Base-by-base conservation (phyloP, 2,329 filamentous ascomycete species). In the Monosporascus sp. region DNA sequence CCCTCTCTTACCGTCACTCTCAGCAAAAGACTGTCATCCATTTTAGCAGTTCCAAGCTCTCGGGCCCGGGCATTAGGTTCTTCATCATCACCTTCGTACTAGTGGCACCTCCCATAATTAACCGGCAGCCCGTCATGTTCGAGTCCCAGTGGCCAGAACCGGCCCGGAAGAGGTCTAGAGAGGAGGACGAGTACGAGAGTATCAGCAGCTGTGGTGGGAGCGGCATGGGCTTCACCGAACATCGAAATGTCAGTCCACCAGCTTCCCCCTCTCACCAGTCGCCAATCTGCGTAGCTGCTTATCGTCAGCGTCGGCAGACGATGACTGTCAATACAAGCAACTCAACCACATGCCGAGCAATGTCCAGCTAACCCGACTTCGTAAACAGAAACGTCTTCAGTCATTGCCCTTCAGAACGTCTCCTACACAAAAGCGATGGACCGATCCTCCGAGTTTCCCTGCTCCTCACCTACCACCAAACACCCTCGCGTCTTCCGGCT, bases 331-430 rank as follows among this genome's bases (percentile, higher is more conserved):
- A 20, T 43, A 20, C 9, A 43, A 20, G 17, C 18, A 43, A 20
- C 18, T 14, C 39, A 20, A 43, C 52, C 22, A 39, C 54, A 25
- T 37, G 15, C 44, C 49, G 27, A 38, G 35, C 22, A 35, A 20
- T 39, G 18, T 50, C 47, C 24, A 38, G 25, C 56, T 59, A 57
- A 57, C 54, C 18, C 43, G 14, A 31, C 37, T 17, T 50, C 45
- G 57, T 66, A 38, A 37, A 37, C 50, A 82, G 79, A 82, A 82
- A 77, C 77, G 79, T 39, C 57, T 81, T 17, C 78, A 81, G 53
- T 75, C 76, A 45, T 73, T 82, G 5, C 78, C 79, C 14, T 64
- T 81, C 15, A 74, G 78, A 54, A 74, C 72, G 9, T 76, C 76
- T 31, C 75, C 76, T 43, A 66, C 65, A 38, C 65, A 72, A 8